These are phyloP conservation scores for Aaosphaeria pasadenensis DNA, from an alignment of 2,329 filamentous ascomycete species.

Conservation along the genomic window DNA sequence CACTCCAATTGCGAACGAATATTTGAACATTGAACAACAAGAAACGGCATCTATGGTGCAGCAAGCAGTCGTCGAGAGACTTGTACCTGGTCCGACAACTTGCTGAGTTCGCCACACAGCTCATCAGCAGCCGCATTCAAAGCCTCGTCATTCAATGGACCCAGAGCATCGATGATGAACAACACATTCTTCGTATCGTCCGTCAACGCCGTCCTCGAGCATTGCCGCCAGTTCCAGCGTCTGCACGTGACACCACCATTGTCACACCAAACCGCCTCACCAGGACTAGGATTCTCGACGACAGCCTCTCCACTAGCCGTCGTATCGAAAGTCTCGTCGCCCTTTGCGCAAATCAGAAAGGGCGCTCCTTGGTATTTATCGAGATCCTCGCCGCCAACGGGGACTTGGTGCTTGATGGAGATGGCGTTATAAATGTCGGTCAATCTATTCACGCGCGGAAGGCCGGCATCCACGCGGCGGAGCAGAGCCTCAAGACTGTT, in stretches of 20 bases:
- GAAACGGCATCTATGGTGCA: too few species aligned
- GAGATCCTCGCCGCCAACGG: conserved; percentile 39
- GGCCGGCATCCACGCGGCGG: conserved; percentile 27
- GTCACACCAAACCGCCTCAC: conserved; percentile 42
- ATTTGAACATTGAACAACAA: too few species aligned
- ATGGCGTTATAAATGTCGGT: conserved; percentile 42
- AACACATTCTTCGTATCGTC: conserved; percentile 35
- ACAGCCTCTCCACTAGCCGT: conserved; percentile 24
- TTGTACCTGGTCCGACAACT: background rate
- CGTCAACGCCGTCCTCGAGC: conserved; percentile 33
- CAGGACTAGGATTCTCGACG: conserved; percentile 17
- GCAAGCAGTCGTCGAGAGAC: background rate
- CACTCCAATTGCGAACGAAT: too few species aligned
- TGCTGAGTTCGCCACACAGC: conserved; percentile 14
- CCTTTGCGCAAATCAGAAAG: conserved; percentile 28
- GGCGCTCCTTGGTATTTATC: conserved; percentile 36
- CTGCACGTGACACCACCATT: conserved; percentile 37
- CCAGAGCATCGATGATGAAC: conserved; percentile 34
- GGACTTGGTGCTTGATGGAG: conserved; percentile 39
- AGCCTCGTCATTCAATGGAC: conserved; percentile 15
- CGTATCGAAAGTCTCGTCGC: conserved; percentile 33
- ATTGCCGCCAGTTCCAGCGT: conserved; percentile 42
- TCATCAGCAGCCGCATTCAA: conserved; percentile 26
- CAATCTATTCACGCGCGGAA: conserved; percentile 38
- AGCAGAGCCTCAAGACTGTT: conserved; percentile 39